Conservation (phyloP, 73 alveolate genomes). For the Stentor roeselii region DNA sequence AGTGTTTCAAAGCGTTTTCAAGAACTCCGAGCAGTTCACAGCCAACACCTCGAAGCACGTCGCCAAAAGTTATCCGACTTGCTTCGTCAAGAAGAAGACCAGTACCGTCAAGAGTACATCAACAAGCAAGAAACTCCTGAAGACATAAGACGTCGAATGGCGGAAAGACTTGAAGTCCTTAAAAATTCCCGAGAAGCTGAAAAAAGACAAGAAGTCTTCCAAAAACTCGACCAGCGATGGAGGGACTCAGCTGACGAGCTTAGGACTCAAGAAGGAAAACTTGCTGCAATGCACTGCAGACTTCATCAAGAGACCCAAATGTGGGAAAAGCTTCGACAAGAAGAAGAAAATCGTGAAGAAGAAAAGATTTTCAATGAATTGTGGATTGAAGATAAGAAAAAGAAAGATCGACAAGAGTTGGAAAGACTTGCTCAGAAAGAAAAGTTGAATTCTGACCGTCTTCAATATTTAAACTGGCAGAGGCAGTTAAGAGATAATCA, state of each 20-base stretch:
- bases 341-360: slow-evolving; percentile 39
- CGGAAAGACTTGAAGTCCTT: slow-evolving; percentile 27
- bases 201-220: slow-evolving; percentile 25
- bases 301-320: slow-evolving; percentile 55
- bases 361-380: slow-evolving; percentile 54
- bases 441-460: slow-evolving; percentile 41
- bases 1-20: slow-evolving; percentile 29
- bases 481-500: slow-evolving; percentile 26
- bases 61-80: slow-evolving; percentile 38
- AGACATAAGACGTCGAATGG: slow-evolving; percentile 49
- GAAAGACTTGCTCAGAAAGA: slow-evolving; percentile 46
- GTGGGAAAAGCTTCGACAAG: slow-evolving; percentile 40
- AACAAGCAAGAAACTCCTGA: slow-evolving; percentile 53
- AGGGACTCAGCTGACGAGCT: slow-evolving; percentile 61
- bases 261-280: slow-evolving; percentile 46
- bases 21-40: slow-evolving; percentile 31
- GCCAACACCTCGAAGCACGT: slow-evolving; percentile 33
- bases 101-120: slow-evolving; percentile 39
- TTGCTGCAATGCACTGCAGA: slow-evolving; percentile 42
- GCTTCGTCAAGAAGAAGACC: slow-evolving; percentile 34
- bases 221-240: slow-evolving; percentile 36
- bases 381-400: slow-evolving; percentile 52
- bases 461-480: slow-evolving; percentile 52
- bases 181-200: slow-evolving; percentile 32
- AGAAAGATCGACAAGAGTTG: slow-evolving; percentile 52